Conservation (phyloP, 108 stramenopile species). For the Cyclostephanos invisitatus region DNA sequence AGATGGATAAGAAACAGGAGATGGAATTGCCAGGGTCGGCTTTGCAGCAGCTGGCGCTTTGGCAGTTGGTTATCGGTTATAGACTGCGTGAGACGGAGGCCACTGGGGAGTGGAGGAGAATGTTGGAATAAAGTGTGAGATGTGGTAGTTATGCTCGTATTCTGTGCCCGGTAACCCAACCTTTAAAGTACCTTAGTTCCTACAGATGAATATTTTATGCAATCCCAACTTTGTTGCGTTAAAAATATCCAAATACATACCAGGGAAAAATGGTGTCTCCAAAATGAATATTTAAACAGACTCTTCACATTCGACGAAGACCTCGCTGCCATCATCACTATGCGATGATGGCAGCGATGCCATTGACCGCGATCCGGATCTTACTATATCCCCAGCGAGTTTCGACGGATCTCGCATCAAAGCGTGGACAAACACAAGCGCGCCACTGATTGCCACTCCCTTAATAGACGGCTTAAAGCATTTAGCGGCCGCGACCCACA, state of each 20-base stretch:
- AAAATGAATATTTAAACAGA: constrained; percentile 19
- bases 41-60: constrained; percentile 83
- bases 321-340: constrained; percentile 54
- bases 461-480: constrained; percentile 68
- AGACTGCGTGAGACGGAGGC: constrained; percentile 87
- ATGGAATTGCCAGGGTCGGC: constrained; percentile 87
- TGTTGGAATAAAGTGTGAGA: constrained; percentile 53
- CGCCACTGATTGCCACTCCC: constrained; percentile 62
- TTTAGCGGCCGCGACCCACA: constrained; percentile 70
- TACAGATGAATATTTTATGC: neutral
- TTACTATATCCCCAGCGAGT: constrained; percentile 49
- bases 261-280: neutral
- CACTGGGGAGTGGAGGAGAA: constrained; percentile 78
- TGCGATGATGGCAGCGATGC: constrained; percentile 24
- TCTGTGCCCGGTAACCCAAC: neutral
- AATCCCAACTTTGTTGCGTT: neutral
- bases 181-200: neutral
- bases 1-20: constrained; percentile 51
- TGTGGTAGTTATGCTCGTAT: neutral
- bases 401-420: constrained; percentile 82
- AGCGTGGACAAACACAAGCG: constrained; percentile 71
- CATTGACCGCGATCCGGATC: constrained; percentile 10
- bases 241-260: neutral
- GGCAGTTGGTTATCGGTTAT: constrained; percentile 92
- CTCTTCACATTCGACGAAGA: constrained; percentile 43